phyloP scores from a whole-genome alignment of 768 basidiomycete genomes.

The Collybiopsis confluens region DNA sequence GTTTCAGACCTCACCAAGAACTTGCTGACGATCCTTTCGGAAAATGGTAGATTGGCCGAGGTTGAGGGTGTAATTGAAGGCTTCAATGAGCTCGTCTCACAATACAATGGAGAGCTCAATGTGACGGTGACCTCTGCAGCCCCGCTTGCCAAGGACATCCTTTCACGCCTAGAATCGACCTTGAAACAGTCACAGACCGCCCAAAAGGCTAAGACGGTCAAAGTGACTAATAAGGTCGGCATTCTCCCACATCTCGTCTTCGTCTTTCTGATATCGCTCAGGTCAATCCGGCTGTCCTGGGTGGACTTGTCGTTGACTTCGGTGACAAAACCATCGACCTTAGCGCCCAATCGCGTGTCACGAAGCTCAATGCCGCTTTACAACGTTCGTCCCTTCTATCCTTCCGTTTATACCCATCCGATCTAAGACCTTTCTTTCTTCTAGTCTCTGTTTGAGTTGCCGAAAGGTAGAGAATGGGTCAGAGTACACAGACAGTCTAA shows the following conservation, averaged over 20 bases:
- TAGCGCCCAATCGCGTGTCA: slow-evolving; percentile 90
- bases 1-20: slow-evolving; percentile 88
- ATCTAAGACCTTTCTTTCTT: not conserved
- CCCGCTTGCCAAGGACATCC: slow-evolving; percentile 72
- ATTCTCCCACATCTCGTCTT: slow-evolving; percentile 6
- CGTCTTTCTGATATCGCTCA: slow-evolving; percentile 21
- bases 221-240: slow-evolving; percentile 86
- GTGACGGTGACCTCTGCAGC: slow-evolving; percentile 87
- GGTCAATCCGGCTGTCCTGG: slow-evolving; percentile 91
- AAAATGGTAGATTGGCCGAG: slow-evolving; percentile 89
- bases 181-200: slow-evolving; percentile 86
- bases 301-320: slow-evolving; percentile 93
- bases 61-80: slow-evolving; percentile 83
- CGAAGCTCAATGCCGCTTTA: slow-evolving; percentile 87
- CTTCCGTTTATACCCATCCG: slow-evolving; percentile 3
- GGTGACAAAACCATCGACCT: slow-evolving; percentile 98
- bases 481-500: not conserved
- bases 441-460: slow-evolving; percentile 35
- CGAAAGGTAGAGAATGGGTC: not conserved
- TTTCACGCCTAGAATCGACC: slow-evolving; percentile 74
- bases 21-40: slow-evolving; percentile 82
- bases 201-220: slow-evolving; percentile 82
- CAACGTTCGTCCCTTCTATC: slow-evolving; percentile 52
- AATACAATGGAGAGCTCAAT: slow-evolving; percentile 90
- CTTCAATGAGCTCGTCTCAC: slow-evolving; percentile 84